Conservation (phyloP, 176 grass and related monocot genomes). For the Carex myosuroides region DNA sequence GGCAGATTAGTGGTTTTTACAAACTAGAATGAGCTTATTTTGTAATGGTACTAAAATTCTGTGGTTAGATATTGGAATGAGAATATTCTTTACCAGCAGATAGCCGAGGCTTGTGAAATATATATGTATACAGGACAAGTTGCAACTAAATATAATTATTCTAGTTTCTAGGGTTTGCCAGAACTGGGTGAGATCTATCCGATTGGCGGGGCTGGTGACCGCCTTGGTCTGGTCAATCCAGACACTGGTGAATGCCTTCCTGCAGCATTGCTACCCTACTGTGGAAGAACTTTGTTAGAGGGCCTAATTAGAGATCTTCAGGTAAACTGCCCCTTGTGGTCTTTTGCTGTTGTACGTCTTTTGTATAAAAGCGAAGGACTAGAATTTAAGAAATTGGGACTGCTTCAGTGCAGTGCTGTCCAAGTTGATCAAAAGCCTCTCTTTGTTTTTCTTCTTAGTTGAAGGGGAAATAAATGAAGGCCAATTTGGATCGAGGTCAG, state of each 20-base stretch:
- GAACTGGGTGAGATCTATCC: slow-evolving; percentile 98
- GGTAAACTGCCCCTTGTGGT: slow-evolving; percentile 29
- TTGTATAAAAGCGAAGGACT: background rate
- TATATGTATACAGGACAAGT: slow-evolving; percentile 1
- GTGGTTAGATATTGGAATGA: background rate
- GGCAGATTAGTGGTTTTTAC: background rate
- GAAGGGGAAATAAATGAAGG: background rate
- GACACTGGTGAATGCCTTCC: slow-evolving; percentile 84
- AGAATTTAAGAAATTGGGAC: background rate
- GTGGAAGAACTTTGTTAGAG: slow-evolving; percentile 81
- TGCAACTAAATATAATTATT: slow-evolving; percentile 37
- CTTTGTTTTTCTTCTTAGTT: background rate
- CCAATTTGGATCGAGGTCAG: background rate
- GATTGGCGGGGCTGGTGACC: slow-evolving; percentile 92
- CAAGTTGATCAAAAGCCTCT: background rate
- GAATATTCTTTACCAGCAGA: background rate
- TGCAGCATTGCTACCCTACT: slow-evolving; percentile 85
- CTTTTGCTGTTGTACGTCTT: background rate
- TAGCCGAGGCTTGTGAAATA: background rate
- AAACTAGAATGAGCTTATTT: background rate
- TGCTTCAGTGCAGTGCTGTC: background rate
- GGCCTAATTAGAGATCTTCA: slow-evolving; percentile 87
- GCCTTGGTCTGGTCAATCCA: slow-evolving; percentile 77
- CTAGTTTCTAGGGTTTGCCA: slow-evolving; percentile 96
- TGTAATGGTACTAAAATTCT: background rate